Evolutionary conservation across 768 basidiomycete species (phyloP).

Genomic region (Trametes cubensis): DNA sequence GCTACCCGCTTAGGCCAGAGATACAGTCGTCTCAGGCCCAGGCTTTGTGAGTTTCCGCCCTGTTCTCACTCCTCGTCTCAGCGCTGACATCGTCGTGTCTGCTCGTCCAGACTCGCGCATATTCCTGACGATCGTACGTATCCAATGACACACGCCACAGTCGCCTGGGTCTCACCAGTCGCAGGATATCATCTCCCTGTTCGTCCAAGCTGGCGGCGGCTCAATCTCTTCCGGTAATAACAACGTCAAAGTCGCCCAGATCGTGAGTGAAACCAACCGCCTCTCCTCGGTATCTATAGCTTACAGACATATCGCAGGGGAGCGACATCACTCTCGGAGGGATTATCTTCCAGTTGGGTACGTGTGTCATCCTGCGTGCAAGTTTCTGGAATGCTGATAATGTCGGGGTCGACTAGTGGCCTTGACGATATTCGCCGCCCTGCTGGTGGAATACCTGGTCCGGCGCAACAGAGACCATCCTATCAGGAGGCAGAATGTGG

Average conservation of each 20-base stretch:
- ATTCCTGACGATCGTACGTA: background rate
- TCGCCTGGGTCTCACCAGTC: background rate
- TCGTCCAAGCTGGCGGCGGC: conserved; percentile 3
- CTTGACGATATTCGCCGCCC: too few species aligned
- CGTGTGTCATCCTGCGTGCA: too few species aligned
- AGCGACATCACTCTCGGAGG: too few species aligned
- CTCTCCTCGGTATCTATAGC: too few species aligned
- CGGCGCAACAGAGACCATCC: too few species aligned
- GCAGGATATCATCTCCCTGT: conserved; percentile 1
- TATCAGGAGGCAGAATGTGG: too few species aligned
- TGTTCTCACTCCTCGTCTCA: background rate
- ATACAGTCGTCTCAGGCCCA: conserved; percentile 4
- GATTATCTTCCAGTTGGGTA: too few species aligned
- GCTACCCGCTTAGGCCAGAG: background rate
- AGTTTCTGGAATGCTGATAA: too few species aligned
- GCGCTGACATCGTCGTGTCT: background rate
- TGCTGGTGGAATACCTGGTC: too few species aligned
- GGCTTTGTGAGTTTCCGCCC: background rate
- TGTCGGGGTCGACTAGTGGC: too few species aligned
- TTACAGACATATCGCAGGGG: too few species aligned
- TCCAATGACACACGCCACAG: too few species aligned
- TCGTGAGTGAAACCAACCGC: background rate
- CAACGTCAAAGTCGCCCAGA: background rate
- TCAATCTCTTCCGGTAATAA: background rate
- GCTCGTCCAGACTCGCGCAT: background rate